A percentile compares a stretch with the other conserved stretches of the same genome.
Conservation (phyloP, 129 eudicot genomes). For the Silybum marianum region DNA sequence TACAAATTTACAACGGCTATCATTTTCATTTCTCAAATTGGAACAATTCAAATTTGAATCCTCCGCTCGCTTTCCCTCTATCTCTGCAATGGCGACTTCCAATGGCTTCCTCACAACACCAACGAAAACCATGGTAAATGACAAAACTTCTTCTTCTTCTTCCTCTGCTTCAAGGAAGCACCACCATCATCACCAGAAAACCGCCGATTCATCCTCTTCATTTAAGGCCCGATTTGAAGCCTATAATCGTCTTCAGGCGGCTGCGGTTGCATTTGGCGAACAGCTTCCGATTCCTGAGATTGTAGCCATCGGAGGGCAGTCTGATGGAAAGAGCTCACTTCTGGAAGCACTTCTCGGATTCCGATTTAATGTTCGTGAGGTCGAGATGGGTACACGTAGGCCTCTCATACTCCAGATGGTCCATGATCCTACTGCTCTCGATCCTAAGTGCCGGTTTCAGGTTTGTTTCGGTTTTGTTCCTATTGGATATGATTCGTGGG, state of each 20-base stretch:
- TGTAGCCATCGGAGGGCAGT: constrained; percentile 96
- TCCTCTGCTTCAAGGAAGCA: constrained; percentile 38
- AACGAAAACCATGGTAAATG: constrained; percentile 37
- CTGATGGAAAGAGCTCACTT: constrained; percentile 97
- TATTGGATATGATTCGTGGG: neutral
- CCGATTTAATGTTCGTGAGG: constrained; percentile 93
- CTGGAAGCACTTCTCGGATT: constrained; percentile 97
- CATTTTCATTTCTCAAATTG: neutral
- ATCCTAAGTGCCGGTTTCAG: constrained; percentile 93
- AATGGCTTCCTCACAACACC: constrained; percentile 48
- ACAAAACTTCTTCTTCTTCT: constrained; percentile 34
- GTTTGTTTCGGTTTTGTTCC: constrained; percentile 20
- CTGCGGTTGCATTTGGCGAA: constrained; percentile 94
- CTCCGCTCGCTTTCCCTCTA: constrained; percentile 11
- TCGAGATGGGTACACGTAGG: constrained; percentile 96
- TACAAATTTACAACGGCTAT: constrained; percentile 12
- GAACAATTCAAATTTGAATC: constrained; percentile 36
- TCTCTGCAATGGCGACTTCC: constrained; percentile 50
- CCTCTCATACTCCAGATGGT: constrained; percentile 97
- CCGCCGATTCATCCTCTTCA: constrained; percentile 38
- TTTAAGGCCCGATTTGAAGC: constrained; percentile 69
- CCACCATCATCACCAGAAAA: constrained; percentile 37
- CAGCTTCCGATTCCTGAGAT: constrained; percentile 95
- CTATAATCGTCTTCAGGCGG: constrained; percentile 84
- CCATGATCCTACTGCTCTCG: constrained; percentile 78